These are phyloP conservation scores for Cercophora newfieldiana DNA, from an alignment of 495 filamentous ascomycete genomes.

Conservation along the genomic window DNA sequence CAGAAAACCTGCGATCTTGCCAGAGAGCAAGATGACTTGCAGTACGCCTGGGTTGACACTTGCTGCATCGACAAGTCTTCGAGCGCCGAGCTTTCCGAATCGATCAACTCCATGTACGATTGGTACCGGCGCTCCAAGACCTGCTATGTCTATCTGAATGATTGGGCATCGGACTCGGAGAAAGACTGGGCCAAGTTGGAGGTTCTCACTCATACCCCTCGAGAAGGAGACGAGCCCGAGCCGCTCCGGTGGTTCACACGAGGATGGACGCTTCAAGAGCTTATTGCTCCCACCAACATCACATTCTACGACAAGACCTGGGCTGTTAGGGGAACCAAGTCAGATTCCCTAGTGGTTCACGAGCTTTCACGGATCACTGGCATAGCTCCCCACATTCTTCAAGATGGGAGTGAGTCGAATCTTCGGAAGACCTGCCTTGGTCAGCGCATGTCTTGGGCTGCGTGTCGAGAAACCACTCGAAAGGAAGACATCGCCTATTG, in stretches of 20 bases:
- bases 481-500: background rate
- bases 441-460: conserved; percentile 2
- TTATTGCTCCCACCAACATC: background rate
- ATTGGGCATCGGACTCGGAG: conserved; percentile 13
- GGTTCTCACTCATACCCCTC: too few species aligned
- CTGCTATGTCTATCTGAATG: conserved; percentile 43
- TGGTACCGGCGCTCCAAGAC: conserved; percentile 27
- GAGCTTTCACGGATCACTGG: conserved; percentile 1
- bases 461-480: background rate
- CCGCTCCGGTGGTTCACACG: conserved; percentile 1
- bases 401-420: background rate
- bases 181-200: background rate
- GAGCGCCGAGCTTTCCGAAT: conserved; percentile 44
- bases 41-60: conserved; percentile 36
- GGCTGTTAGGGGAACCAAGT: background rate
- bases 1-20: conserved; percentile 15
- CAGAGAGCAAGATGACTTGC: background rate
- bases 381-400: background rate
- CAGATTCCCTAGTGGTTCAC: background rate
- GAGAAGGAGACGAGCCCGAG: background rate
- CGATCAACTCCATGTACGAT: conserved; percentile 42
- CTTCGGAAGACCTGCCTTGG: background rate
- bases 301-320: background rate
- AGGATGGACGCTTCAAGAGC: background rate
- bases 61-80: conserved; percentile 47